These are phyloP conservation scores for Helminthosporium solani DNA, from an alignment of 2,329 filamentous ascomycete species.

Conservation along the genomic window DNA sequence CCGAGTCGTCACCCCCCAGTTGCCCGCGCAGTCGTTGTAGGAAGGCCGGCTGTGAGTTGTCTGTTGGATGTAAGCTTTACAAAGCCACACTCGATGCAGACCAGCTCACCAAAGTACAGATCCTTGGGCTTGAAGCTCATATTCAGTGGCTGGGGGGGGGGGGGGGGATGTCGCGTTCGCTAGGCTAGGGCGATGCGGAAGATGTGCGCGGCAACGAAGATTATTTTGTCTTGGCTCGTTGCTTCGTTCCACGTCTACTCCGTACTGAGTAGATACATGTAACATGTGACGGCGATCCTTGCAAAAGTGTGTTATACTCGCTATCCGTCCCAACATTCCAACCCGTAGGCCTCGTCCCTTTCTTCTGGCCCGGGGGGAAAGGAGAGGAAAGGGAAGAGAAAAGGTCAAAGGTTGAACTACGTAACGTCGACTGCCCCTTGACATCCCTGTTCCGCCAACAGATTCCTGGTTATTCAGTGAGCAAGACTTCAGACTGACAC, in stretches of 20 bases:
- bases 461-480: conserved; percentile 3
- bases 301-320: no score
- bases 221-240: not conserved
- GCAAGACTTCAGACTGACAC: conserved; percentile 5
- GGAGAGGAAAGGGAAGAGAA: no score
- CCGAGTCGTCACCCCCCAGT: conserved; percentile 53
- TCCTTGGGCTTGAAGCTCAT: conserved; percentile 68
- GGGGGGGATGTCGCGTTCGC: no score
- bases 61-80: conserved; percentile 65
- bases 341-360: not conserved
- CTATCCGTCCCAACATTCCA: no score
- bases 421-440: not conserved
- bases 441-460: conserved; percentile 3
- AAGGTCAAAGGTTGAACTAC: no score
- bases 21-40: conserved; percentile 52
- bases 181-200: not conserved
- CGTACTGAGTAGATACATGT: no score
- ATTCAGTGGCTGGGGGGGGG: conserved; percentile 39
- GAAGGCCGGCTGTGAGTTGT: conserved; percentile 53
- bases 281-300: not conserved
- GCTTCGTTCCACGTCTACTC: not conserved
- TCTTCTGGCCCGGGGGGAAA: not conserved
- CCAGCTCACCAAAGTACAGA: conserved; percentile 59
- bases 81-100: conserved; percentile 49
- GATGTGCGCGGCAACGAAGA: not conserved